Evolutionary conservation across 805 yeast species (phyloP).

Genomic region (Wickerhamiella shivajii): DNA sequence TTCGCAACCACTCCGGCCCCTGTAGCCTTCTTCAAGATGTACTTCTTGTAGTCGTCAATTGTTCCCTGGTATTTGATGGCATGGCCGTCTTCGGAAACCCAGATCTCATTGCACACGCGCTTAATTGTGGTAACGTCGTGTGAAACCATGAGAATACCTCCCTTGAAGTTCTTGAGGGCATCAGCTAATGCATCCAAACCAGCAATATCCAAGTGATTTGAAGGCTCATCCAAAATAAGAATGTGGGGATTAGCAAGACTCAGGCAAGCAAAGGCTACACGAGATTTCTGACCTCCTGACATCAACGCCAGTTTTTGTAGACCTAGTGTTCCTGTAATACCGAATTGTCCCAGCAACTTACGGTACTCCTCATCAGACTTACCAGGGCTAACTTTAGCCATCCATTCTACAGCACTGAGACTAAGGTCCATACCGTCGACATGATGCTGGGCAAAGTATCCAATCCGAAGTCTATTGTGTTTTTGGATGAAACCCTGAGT

Average conservation of each 20-base stretch:
- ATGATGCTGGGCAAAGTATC: slow-evolving; percentile 97
- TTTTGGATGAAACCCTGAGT: slow-evolving; percentile 61
- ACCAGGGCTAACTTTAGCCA: slow-evolving; percentile 81
- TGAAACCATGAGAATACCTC: slow-evolving; percentile 95
- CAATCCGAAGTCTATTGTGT: slow-evolving; percentile 80
- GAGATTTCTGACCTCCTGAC: slow-evolving; percentile 96
- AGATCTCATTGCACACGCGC: slow-evolving; percentile 80
- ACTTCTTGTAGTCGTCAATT: slow-evolving; percentile 79
- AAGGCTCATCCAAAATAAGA: slow-evolving; percentile 89
- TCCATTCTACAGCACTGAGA: slow-evolving; percentile 84
- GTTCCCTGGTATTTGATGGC: slow-evolving; percentile 68
- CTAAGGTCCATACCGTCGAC: slow-evolving; percentile 91
- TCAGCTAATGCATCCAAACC: slow-evolving; percentile 93
- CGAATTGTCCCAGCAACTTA: slow-evolving; percentile 91
- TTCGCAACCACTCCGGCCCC: slow-evolving; percentile 80
- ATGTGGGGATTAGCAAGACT: slow-evolving; percentile 85
- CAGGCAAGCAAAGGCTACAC: slow-evolving; percentile 95
- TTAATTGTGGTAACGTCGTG: slow-evolving; percentile 91
- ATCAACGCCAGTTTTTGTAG: slow-evolving; percentile 76
- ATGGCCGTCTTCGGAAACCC: slow-evolving; percentile 83
- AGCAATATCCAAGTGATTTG: slow-evolving; percentile 94
- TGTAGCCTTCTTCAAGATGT: slow-evolving; percentile 65
- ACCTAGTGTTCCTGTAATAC: slow-evolving; percentile 89
- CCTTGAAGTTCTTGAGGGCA: slow-evolving; percentile 75
- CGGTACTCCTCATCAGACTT: slow-evolving; percentile 93